Base-by-base conservation (phyloP, 2,329 filamentous ascomycete species). In the Nannizzia gypsea region DNA sequence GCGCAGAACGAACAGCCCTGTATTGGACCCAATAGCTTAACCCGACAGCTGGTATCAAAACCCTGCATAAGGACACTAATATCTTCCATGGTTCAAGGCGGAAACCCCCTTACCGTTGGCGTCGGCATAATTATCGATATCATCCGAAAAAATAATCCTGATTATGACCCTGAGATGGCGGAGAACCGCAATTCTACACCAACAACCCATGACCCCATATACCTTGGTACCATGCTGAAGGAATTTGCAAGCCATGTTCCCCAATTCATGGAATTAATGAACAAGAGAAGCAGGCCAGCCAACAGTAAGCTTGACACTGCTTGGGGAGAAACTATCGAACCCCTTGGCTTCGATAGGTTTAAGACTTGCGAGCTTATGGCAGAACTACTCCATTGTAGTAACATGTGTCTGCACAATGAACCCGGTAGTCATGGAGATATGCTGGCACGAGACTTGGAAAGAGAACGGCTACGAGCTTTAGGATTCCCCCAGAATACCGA, bases 341-440 rank as follows among this genome's bases (percentile, higher is more conserved):
- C 93, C 3, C 81, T 99, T 8, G 93, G 93, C 1, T 99, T 99
- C 70, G 93, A 99, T 73, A 83, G 93, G 20, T 99, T 99, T 79
- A 99, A 99, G 78, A 97, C 93, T 0, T 99, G 93, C 73, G 93
- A 99, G 74, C 80, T 99, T 62, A 97, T 99, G 93, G 93, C 93
- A 0, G 93, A 99, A 73, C 79, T 99, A 50, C 77, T 99, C 42
- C 93, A 99, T 73, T 99, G 93, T 74, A 97, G 92, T 72, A 99
- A 99, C 71, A 99, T 99, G 93, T 91, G 89, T 4, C 78, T 99
- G 38, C 77, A 99, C 65, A 99, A 99, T 70, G 91, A 97, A 71
- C 79, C 84, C 8, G 93, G 92, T 34, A 91, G 90, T 9, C 91
- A 99, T 70, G 86, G 90, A 64, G 84, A 96, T 64, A 90, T 97